Evolutionary conservation across 2,329 filamentous ascomycete genomes (phyloP).

Genomic region (Pseudogymnoascus pannorum): DNA sequence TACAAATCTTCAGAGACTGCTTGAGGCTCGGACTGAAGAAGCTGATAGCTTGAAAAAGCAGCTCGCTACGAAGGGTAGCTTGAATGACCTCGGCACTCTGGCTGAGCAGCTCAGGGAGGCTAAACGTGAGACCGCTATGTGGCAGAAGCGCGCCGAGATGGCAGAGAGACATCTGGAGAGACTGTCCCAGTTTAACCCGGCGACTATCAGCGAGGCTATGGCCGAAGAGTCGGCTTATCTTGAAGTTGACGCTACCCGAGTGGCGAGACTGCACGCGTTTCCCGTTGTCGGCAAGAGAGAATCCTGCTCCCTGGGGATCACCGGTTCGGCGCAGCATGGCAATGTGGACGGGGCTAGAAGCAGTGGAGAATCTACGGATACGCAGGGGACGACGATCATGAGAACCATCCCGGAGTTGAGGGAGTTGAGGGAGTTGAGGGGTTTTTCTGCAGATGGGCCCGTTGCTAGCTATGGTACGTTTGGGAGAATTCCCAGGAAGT

Average conservation of each 20-base stretch:
- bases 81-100: conserved; percentile 36
- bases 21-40: conserved; percentile 42
- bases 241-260: background rate
- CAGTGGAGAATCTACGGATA: background rate
- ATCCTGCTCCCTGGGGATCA: background rate
- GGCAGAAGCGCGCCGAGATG: conserved; percentile 48
- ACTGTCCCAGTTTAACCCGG: conserved; percentile 5
- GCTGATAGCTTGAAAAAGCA: conserved; percentile 37
- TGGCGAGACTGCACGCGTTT: background rate
- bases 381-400: background rate
- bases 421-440: background rate
- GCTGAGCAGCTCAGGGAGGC: conserved; percentile 41
- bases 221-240: background rate
- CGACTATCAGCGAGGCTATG: background rate
- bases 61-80: conserved; percentile 31
- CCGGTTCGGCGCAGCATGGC: background rate
- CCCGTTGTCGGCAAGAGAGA: background rate
- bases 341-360: background rate
- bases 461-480: background rate
- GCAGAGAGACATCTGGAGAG: conserved; percentile 47
- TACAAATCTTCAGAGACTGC: conserved; percentile 39
- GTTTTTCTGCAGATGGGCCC: background rate
- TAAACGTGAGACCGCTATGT: conserved; percentile 38
- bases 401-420: background rate
- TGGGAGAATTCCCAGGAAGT: background rate